phyloP scores from a whole-genome alignment of 164 flowering plant species.

The Cinnamomum chago region DNA sequence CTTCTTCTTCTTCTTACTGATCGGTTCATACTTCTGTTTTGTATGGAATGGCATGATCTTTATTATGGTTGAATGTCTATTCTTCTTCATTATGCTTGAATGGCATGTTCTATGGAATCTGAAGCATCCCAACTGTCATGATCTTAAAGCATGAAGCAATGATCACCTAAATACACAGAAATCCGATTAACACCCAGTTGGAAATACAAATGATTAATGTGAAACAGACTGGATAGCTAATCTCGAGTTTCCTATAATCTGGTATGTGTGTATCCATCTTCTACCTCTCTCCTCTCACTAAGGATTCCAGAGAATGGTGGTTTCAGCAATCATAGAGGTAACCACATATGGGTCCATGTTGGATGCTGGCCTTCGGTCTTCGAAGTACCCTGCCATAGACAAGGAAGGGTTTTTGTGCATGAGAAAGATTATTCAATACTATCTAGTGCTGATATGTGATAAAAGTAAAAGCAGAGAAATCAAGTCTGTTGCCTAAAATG shows the following conservation, averaged over 20 bases:
- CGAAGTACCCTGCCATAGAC: slow-evolving; percentile 11
- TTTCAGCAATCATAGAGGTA: slow-evolving; percentile 24
- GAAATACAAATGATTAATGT: not conserved
- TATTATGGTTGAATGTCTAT: no score
- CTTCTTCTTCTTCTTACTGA: no score
- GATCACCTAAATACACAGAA: not conserved
- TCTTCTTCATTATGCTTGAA: no score
- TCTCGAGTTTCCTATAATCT: not conserved
- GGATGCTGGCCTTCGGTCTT: slow-evolving; percentile 25
- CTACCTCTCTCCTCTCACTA: not conserved
- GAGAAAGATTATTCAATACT: no score
- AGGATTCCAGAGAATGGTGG: slow-evolving; percentile 24
- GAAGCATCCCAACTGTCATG: no score
- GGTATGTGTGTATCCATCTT: not conserved
- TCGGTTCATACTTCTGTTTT: no score
- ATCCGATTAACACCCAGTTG: not conserved
- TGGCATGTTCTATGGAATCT: no score
- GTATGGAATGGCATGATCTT: no score
- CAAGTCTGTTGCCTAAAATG: no score
- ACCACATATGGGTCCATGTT: slow-evolving; percentile 30
- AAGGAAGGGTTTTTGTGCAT: no score
- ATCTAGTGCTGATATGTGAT: no score
- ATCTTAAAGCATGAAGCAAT: not conserved
- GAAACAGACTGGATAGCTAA: not conserved
- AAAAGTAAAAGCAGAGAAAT: no score